phyloP scores from a whole-genome alignment of 2,329 filamentous ascomycete genomes.

The Helicocarpus griseus region DNA sequence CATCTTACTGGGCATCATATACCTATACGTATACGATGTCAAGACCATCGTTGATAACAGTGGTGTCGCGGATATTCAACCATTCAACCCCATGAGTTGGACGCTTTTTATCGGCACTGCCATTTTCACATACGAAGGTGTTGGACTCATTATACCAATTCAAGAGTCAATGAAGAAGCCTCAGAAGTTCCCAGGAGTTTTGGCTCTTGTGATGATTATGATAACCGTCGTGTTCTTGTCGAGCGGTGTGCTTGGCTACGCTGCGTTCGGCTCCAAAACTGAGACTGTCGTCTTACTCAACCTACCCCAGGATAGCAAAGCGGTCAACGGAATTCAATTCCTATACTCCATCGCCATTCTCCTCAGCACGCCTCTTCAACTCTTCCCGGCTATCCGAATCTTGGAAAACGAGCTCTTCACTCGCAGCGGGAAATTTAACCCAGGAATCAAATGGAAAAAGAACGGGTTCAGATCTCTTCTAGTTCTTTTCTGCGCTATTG shows the following conservation, averaged over 20 bases:
- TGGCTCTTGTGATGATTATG: conserved; percentile 86
- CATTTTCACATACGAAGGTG: conserved; percentile 97
- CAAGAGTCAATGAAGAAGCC: conserved; percentile 95
- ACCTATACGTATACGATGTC: conserved; percentile 93
- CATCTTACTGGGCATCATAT: conserved; percentile 83
- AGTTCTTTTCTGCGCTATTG: conserved; percentile 71
- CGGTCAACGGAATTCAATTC: conserved; percentile 93
- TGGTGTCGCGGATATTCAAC: conserved; percentile 69
- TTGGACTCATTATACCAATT: conserved; percentile 94
- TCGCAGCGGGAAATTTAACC: conserved; percentile 92
- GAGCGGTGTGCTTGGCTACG: conserved; percentile 90
- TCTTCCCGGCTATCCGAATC: conserved; percentile 96
- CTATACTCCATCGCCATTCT: conserved; percentile 97
- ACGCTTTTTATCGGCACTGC: conserved; percentile 97
- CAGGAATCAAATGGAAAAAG: conserved; percentile 99
- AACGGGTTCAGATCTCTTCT: conserved; percentile 92
- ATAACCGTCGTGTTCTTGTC: conserved; percentile 85
- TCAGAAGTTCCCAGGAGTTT: conserved; percentile 78
- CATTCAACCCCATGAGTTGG: conserved; percentile 89
- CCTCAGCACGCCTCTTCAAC: conserved; percentile 86
- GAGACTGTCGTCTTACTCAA: conserved; percentile 96
- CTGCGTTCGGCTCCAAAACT: conserved; percentile 87
- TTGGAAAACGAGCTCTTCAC: conserved; percentile 91
- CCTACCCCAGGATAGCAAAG: conserved; percentile 85
- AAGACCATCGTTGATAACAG: conserved; percentile 68